Base-by-base conservation (phyloP, 2,329 filamentous ascomycete genomes). In the Emydomyces testavorans region DNA sequence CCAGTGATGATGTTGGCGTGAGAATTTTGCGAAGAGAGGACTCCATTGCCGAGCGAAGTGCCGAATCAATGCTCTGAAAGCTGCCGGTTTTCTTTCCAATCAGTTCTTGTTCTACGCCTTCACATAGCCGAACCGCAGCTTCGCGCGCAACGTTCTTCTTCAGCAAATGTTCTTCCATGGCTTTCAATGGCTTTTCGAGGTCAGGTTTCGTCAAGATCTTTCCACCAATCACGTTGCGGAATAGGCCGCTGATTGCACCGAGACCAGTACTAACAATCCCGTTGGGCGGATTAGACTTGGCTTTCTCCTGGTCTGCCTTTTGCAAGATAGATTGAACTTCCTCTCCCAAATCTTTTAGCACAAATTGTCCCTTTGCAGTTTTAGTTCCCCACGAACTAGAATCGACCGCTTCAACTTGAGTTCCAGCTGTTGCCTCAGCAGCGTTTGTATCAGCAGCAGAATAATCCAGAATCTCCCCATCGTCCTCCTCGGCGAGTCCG, bases 81-180 rank as follows among this genome's bases (percentile, higher is more conserved):
- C 74, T 93, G 36, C 79, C 85, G 0, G 92, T 98, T 71, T 90
- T 95, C 56, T 89, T 82, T 23, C 92, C 89, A 15, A 95, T 68
- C 21, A 98, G 73, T 62, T 95, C 89, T 58, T 83, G 82, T 65
- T 95, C 85, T 5, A 98, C 90, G 44, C 87, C 87, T 53, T 93
- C 82, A 63, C 90, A 95, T 35, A 98, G 72, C 46, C 92, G 83
- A 26, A 94, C 77, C 1, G 90, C 92, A 13, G 92, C 92, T 71
- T 96, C 92, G 46, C 86, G 83, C 0, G 92, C 92, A 23, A 98
- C 89, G 59, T 98, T 98, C 73, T 98, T 98, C 68, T 83, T 82
- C 51, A 98, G 69, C 5, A 98, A 73, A 64, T 96, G 90, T 49
- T 94, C 87, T 62, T 95, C 87, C 87, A 98, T 95, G 26, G 83